These are phyloP conservation scores for Apiospora phragmitis DNA, from an alignment of 2,329 filamentous ascomycete species.

Conservation along the genomic window DNA sequence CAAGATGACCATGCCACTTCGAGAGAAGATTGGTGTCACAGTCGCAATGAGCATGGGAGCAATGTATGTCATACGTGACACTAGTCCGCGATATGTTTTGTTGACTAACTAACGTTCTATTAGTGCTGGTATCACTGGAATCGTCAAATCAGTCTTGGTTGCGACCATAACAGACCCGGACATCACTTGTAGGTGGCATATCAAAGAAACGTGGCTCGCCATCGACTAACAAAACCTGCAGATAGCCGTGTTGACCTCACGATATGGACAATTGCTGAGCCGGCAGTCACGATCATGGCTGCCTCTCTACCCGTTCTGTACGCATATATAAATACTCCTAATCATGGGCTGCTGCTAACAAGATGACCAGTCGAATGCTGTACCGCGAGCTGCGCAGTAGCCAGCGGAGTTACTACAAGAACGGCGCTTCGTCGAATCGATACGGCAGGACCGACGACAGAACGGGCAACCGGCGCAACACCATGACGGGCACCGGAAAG, in stretches of 20 bases:
- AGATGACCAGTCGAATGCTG: conserved; percentile 30
- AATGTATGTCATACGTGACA: conserved; percentile 25
- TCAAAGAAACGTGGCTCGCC: neutral
- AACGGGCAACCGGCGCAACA: conserved; percentile 11
- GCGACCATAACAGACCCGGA: conserved; percentile 33
- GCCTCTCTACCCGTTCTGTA: conserved; percentile 35
- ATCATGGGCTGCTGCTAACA: neutral
- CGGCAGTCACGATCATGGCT: conserved; percentile 38
- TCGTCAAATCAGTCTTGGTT: conserved; percentile 36
- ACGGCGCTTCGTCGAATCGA: conserved; percentile 16
- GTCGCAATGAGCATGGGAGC: conserved; percentile 37
- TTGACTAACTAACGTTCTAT: neutral
- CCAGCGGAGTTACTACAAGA: conserved; percentile 27
- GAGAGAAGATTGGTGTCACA: conserved; percentile 35
- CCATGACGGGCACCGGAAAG: neutral
- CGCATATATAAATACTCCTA: conserved; percentile 13
- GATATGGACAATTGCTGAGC: conserved; percentile 37
- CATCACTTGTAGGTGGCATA: conserved; percentile 25
- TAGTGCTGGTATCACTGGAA: conserved; percentile 34
- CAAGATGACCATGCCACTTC: conserved; percentile 31
- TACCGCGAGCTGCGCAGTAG: conserved; percentile 35
- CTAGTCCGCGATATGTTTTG: neutral
- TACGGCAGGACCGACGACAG: conserved; percentile 12
- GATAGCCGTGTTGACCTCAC: conserved; percentile 35
- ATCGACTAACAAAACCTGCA: neutral